phyloP scores from a whole-genome alignment of 2,329 filamentous ascomycete species.

The Aureobasidium sp. region DNA sequence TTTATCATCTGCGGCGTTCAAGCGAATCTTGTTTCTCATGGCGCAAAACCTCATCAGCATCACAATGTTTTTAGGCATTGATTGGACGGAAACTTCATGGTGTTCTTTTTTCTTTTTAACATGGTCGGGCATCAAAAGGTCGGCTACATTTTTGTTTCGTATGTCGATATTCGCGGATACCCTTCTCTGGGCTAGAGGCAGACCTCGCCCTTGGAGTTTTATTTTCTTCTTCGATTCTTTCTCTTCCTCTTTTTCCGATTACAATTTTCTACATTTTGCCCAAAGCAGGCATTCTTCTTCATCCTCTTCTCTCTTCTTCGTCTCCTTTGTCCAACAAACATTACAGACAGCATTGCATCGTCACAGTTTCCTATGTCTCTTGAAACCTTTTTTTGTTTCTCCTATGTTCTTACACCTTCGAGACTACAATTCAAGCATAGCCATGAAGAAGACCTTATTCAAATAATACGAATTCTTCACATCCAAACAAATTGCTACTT shows the following conservation, averaged over 20 bases:
- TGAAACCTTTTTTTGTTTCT: background rate
- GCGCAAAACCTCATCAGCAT: constrained; percentile 12
- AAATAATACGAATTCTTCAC: background rate
- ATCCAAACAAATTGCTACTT: background rate
- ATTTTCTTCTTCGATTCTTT: background rate
- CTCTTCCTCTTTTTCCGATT: background rate
- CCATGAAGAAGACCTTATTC: background rate
- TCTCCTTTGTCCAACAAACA: constrained; percentile 1
- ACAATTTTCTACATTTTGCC: background rate
- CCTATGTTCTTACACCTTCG: background rate
- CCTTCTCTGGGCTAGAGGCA: constrained; percentile 12
- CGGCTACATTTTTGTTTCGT: constrained; percentile 7
- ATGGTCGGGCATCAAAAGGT: background rate
- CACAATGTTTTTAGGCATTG: constrained; percentile 10
- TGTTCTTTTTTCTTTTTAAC: constrained; percentile 1
- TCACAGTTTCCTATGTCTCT: background rate
- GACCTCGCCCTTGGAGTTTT: constrained; percentile 6
- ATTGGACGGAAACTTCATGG: background rate
- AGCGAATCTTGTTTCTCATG: constrained; percentile 15
- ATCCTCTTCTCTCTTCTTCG: background rate
- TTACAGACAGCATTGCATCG: background rate
- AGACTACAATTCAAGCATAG: background rate
- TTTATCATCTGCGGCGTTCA: constrained; percentile 14
- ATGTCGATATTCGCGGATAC: constrained; percentile 12
- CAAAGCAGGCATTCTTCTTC: constrained; percentile 5